These are phyloP conservation scores for Isoetes taiwanensis DNA, from an alignment of 75 land plant genomes.

Conservation along the genomic window DNA sequence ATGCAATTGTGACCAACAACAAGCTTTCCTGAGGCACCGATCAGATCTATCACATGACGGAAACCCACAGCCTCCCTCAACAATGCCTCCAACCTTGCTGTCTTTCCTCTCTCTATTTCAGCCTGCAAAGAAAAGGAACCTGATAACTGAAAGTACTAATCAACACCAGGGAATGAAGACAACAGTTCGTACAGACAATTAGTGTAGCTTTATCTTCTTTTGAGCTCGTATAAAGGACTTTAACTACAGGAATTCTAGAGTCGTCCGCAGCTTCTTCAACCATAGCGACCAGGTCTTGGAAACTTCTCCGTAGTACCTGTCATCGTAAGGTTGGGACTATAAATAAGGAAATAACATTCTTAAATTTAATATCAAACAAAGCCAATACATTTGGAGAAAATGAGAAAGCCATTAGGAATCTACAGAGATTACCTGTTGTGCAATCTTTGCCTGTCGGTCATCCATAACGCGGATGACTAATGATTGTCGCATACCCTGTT, in stretches of 20 bases:
- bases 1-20: slow-evolving; percentile 89
- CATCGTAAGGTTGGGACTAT: slow-evolving; percentile 4
- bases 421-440: background rate
- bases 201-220: slow-evolving; percentile 35
- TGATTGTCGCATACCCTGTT: background rate
- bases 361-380: too few species aligned
- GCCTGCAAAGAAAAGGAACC: slow-evolving; percentile 20
- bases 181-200: slow-evolving; percentile 32
- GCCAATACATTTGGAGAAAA: too few species aligned
- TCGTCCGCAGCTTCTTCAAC: slow-evolving; percentile 17
- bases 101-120: slow-evolving; percentile 34
- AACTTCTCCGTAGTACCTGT: slow-evolving; percentile 48
- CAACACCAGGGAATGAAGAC: background rate
- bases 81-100: slow-evolving; percentile 19
- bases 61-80: slow-evolving; percentile 62
- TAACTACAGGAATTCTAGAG: slow-evolving; percentile 20
- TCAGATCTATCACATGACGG: slow-evolving; percentile 79
- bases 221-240: slow-evolving; percentile 43
- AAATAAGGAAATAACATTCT: background rate
- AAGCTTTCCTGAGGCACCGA: slow-evolving; percentile 49
- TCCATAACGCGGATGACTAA: background rate
- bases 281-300: slow-evolving; percentile 45
- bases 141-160: background rate
- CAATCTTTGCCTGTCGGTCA: background rate
- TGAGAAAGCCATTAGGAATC: too few species aligned